A percentile compares a stretch with the other conserved stretches of the same genome.
Conservation (phyloP, 1,284 basidiomycete species). For the Pseudozyma flocculosa region DNA sequence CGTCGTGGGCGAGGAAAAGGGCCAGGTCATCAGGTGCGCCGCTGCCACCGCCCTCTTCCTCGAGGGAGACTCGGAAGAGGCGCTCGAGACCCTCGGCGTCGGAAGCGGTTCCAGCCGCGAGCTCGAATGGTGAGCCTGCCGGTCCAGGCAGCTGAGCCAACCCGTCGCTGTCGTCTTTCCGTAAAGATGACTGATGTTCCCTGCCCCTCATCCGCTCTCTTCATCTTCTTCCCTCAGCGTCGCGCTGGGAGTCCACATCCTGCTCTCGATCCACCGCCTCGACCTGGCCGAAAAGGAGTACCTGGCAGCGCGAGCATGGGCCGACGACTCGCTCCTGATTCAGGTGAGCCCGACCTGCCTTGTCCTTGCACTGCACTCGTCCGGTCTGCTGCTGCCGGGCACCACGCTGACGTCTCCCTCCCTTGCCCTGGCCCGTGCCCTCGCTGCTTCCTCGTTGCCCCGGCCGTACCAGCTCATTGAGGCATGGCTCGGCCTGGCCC, state of each 20-base stretch:
- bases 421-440: no score
- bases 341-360: slow-evolving; percentile 18
- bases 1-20: slow-evolving; percentile 33
- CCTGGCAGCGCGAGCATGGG: slow-evolving; percentile 48
- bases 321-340: slow-evolving; percentile 54
- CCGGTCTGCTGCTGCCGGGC: no score
- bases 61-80: slow-evolving; percentile 45
- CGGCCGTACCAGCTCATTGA: slow-evolving; percentile 56
- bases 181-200: no score
- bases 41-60: slow-evolving; percentile 45
- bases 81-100: slow-evolving; percentile 47
- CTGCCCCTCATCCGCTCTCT: background rate
- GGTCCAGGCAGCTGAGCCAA: background rate
- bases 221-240: slow-evolving; percentile 14
- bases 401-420: no score
- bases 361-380: no score
- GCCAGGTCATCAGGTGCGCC: slow-evolving; percentile 37
- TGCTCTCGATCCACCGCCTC: slow-evolving; percentile 50
- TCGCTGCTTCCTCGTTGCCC: no score
- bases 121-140: slow-evolving; percentile 37
- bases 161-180: background rate
- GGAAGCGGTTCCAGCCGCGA: slow-evolving; percentile 31
- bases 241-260: slow-evolving; percentile 54
- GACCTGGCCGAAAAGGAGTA: slow-evolving; percentile 55
- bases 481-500: slow-evolving; percentile 52